Base-by-base conservation (phyloP, 169 alveolate species). In the Eimeria necatrix region DNA sequence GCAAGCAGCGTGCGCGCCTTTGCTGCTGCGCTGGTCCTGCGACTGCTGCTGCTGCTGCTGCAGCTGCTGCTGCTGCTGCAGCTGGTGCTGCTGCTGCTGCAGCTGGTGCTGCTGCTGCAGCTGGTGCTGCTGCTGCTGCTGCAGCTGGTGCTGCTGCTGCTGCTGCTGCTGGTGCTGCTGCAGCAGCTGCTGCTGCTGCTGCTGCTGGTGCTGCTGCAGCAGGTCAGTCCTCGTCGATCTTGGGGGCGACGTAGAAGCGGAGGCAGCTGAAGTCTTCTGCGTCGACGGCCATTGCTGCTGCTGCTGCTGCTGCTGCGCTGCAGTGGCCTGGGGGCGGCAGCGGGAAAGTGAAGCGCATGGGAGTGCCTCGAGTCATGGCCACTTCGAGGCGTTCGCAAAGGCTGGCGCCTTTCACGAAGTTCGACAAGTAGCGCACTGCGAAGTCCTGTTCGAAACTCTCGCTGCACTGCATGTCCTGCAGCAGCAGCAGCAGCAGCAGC, bases 141-240 rank as follows among this genome's bases (percentile, higher is more conserved):
- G 64, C 14, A 9, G 64, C 64, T 56, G 64, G 64, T 56, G 14
- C 14, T 56, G 14, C 14, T 56, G 64, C 64, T 56, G 64, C 64
- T 56, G 64, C 64, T 56, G 64, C 64, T 56, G 64, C 14, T 56
- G 14, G 8, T 56, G 14, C 14, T 56, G 64, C 64, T 56, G 64
- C 64, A 9, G 64, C 14, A 9, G 64, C 64, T 56, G 64, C 64
- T 56, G 68, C 68, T 56, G 68, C 68, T 56, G 68, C 4, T 56
- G 68, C 68, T 0, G 68, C 68, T 1, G 68, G 4, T 14, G 68
- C 4, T 0, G 20, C 89, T 51, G 91, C 48, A 53, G 94, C 56
- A 56, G 92, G 26, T 95, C 96, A 20, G 78, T 92, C 60, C 94
- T 92, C 52, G 96, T 95, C 26, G 64, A 95, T 51, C 94, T 92